Evolutionary conservation across 768 basidiomycete species (phyloP), one percentile per base, ranked within the genome.

Genomic region (Termitomyces titanicus): DNA sequence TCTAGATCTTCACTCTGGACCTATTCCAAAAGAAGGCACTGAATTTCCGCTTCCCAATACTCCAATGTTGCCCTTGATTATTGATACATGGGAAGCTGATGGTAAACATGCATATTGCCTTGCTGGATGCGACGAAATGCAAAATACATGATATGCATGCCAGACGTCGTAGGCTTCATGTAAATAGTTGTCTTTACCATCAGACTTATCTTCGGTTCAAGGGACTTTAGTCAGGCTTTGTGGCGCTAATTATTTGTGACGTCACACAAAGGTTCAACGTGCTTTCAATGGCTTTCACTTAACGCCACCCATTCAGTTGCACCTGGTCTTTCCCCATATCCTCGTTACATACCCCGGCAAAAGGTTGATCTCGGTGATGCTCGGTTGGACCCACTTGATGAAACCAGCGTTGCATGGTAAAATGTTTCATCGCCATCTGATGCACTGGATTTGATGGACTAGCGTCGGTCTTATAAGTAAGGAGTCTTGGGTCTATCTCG

Each of bases 1-100:
- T 13, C 57, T 68, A 10, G 67, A 75, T 2, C 73, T 77, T 44
- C 78, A 77, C 48, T 65, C 70, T 12, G 62, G 51, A 39, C 43
- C 50, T 9, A 31, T 47, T 20, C 53, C 56, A 31, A 46, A 39
- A 51, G 54, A 57, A 18, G 53, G 47, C 1, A 20, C 44, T 13
- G 20, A 48, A 22, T 15, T 15, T 20, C 24, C 11, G 6, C 25
- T 51, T 42, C 55, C 55, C 12, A 48, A 55, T 17, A 61, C 61
- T 5, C 58, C 62, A 18, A 39, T 43, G 20, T 24, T 59, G 17
- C 47, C 57, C 11, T 44, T 59, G 10, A 60, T 63, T 24, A 54
- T 63, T 15, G 63, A 73, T 43, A 66, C 66, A 33, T 74, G 73
- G 73, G 49, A 64, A 27, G 55, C 60, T 25, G 64, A 63, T 22